A percentile compares a stretch with the other conserved stretches of the same genome.
Conservation (phyloP, 2,329 filamentous ascomycete genomes). For the Alternaria panax region DNA sequence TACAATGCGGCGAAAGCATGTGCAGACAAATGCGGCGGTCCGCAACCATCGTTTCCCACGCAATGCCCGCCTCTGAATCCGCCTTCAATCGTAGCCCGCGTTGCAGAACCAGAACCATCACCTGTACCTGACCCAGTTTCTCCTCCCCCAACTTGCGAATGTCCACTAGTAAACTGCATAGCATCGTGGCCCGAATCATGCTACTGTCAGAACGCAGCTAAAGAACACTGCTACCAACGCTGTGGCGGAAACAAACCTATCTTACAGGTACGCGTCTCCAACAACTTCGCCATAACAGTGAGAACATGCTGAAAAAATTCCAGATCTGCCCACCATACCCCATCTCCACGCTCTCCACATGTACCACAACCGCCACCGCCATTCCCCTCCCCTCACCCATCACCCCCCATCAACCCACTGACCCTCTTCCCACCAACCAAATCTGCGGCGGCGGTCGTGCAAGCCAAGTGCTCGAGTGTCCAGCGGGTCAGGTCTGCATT, state of each 20-base stretch:
- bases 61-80: neutral
- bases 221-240: conserved; percentile 23
- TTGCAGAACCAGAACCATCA: neutral
- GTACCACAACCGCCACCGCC: neutral
- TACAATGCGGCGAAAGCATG: conserved; percentile 27
- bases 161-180: conserved; percentile 29
- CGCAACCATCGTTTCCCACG: conserved; percentile 7
- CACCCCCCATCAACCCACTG: conserved; percentile 1
- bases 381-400: conserved; percentile 1
- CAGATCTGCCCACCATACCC: conserved; percentile 8
- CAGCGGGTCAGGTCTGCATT: conserved; percentile 38
- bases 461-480: conserved; percentile 6
- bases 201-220: conserved; percentile 37
- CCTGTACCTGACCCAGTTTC: neutral
- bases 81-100: neutral
- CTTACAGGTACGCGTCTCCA: conserved; percentile 13
- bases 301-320: neutral
- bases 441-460: conserved; percentile 40
- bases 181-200: conserved; percentile 39
- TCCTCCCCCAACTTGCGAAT: conserved; percentile 24
- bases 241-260: conserved; percentile 36
- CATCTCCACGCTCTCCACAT: neutral
- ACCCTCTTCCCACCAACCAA: conserved; percentile 25
- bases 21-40: conserved; percentile 36
- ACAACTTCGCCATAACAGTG: too few species aligned